A percentile compares a stretch with the other conserved stretches of the same genome.
phyloP scores from a whole-genome alignment of 305 asterid genomes.

The Petunia hybrid region DNA sequence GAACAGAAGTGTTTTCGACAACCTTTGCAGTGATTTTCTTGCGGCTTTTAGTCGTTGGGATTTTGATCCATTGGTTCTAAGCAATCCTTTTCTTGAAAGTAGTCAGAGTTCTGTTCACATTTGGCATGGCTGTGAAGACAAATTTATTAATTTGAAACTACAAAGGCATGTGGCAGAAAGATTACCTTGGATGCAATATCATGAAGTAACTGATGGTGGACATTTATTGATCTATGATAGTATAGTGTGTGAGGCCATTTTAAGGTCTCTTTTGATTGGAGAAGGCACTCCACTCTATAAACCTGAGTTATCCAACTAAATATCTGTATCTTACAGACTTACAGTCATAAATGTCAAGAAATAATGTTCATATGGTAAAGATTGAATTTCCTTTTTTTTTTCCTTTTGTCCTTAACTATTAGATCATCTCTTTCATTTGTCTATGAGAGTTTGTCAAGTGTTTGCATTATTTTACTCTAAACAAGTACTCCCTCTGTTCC shows the following conservation, averaged over 20 bases:
- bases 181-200: conserved; percentile 84
- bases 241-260: conserved; percentile 79
- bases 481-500: too few relatives aligned
- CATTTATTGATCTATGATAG: conserved; percentile 82
- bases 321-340: too few relatives aligned
- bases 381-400: too few relatives aligned
- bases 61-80: conserved; percentile 77
- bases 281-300: conserved; percentile 66
- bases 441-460: too few relatives aligned
- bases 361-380: too few relatives aligned
- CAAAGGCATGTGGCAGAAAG: conserved; percentile 67
- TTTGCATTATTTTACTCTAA: too few relatives aligned
- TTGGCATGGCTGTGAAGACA: conserved; percentile 91
- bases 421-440: too few relatives aligned
- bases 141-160: conserved; percentile 69
- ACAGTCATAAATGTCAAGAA: too few relatives aligned
- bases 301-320: conserved; percentile 38
- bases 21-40: conserved; percentile 66
- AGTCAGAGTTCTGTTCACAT: conserved; percentile 62
- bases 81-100: conserved; percentile 59
- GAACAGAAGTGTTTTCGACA: conserved; percentile 58
- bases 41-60: conserved; percentile 88
- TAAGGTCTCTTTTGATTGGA: conserved; percentile 79
- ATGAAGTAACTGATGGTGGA: conserved; percentile 85
- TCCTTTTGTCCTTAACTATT: too few relatives aligned